Percentiles rank a stretch among this genome's conserved stretches.
Conservation (phyloP, 1,284 basidiomycete genomes). For the Puccinia polysora region DNA sequence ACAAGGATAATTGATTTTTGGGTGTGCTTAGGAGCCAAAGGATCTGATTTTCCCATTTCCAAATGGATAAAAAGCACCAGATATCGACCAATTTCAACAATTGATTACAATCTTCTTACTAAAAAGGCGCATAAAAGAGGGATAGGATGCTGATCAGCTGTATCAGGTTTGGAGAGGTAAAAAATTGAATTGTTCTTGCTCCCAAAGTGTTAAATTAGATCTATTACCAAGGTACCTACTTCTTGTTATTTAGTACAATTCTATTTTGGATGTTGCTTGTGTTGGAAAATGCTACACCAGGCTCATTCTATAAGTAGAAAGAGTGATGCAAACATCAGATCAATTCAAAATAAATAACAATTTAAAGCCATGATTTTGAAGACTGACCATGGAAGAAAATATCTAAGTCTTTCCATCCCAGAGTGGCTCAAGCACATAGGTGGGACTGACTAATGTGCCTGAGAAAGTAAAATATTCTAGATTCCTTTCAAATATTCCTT, state of each 20-base stretch:
- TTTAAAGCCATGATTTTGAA: conserved; percentile 60
- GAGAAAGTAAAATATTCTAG: conserved; percentile 96
- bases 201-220: too few species aligned
- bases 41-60: conserved; percentile 80
- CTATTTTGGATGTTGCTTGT: conserved; percentile 92
- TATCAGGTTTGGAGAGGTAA: too few species aligned
- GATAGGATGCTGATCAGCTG: neutral
- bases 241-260: conserved; percentile 58
- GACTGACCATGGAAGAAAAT: conserved; percentile 84
- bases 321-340: neutral
- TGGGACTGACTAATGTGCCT: conserved; percentile 74
- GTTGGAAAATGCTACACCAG: conserved; percentile 81
- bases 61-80: conserved; percentile 96
- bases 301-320: conserved; percentile 9
- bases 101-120: conserved; percentile 87
- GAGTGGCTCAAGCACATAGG: conserved; percentile 74
- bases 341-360: neutral
- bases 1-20: conserved; percentile 94
- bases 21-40: conserved; percentile 58
- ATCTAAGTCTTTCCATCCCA: conserved; percentile 88
- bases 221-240: too few species aligned
- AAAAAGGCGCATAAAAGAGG: conserved; percentile 56
- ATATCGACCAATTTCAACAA: conserved; percentile 99
- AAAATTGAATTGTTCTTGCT: too few species aligned
- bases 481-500: conserved; percentile 82